Percentiles rank a stretch among this genome's conserved stretches.
phyloP scores from a whole-genome alignment of 345 rosid species.

The Clarkia xantiana region DNA sequence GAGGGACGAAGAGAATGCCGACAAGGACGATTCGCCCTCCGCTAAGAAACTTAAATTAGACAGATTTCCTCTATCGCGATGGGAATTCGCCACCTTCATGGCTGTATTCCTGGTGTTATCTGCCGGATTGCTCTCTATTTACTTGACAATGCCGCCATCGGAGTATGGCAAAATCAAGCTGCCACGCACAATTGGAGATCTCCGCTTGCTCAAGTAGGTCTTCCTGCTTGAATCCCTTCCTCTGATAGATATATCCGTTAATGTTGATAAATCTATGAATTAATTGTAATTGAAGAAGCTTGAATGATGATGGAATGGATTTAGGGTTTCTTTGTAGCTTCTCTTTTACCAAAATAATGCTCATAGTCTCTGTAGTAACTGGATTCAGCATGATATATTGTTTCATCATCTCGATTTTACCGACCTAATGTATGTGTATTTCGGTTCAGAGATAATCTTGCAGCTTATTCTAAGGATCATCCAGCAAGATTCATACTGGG shows the following conservation, averaged over 20 bases:
- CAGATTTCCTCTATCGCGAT: conserved; percentile 54
- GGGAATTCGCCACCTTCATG: conserved; percentile 43
- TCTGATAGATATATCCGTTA: background rate
- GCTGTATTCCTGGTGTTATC: conserved; percentile 59
- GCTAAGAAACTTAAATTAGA: conserved; percentile 54
- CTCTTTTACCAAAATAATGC: no score
- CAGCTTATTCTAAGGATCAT: conserved; percentile 57
- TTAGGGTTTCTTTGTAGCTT: no score
- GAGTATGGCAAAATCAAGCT: conserved; percentile 74
- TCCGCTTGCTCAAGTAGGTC: conserved; percentile 81
- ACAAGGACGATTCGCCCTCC: conserved; percentile 58
- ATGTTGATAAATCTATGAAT: background rate
- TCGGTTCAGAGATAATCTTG: conserved; percentile 82
- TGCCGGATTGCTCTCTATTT: conserved; percentile 57
- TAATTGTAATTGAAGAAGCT: background rate
- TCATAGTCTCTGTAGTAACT: background rate
- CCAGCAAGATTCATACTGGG: conserved; percentile 78
- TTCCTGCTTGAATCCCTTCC: background rate
- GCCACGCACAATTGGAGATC: conserved; percentile 76
- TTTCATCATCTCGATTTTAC: background rate
- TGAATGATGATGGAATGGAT: no score
- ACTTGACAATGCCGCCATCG: conserved; percentile 74
- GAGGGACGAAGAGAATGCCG: conserved; percentile 43
- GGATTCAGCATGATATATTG: background rate
- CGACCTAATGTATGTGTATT: conserved; percentile 26